These are phyloP conservation scores for Coemansia pectinata DNA, from an alignment of 192 early-diverging fungal species.

Conservation along the genomic window DNA sequence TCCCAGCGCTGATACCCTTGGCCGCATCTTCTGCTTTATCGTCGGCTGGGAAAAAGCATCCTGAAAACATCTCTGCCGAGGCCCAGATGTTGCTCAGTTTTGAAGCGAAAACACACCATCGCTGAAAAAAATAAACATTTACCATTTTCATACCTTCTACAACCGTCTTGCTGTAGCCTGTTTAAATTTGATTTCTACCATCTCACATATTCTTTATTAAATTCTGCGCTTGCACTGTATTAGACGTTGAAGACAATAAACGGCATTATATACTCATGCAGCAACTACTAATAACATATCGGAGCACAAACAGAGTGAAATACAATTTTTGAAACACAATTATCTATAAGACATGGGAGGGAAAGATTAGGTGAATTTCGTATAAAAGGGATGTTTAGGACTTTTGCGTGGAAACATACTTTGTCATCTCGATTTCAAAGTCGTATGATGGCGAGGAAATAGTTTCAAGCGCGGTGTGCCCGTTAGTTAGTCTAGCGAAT, in stretches of 20 bases:
- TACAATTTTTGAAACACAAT: not conserved
- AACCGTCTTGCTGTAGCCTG: no score
- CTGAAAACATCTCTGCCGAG: conserved; percentile 36
- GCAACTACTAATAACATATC: not conserved
- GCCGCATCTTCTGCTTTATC: not conserved
- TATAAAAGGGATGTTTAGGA: not conserved
- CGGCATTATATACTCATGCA: not conserved
- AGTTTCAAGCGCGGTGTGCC: conserved; percentile 7
- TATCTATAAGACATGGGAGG: not conserved
- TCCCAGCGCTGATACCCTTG: not conserved
- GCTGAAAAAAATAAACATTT: not conserved
- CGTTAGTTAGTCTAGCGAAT: conserved; percentile 3
- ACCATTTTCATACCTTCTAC: no score
- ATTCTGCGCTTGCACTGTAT: no score
- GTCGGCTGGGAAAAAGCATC: not conserved
- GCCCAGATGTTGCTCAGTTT: conserved; percentile 52
- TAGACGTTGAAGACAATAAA: not conserved
- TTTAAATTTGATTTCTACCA: no score
- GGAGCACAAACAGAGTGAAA: not conserved
- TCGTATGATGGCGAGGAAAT: conserved; percentile 19
- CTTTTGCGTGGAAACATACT: conserved; percentile 24
- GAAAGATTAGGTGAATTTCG: not conserved
- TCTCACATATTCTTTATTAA: no score
- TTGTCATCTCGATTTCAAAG: conserved; percentile 30
- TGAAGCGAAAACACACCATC: conserved; percentile 16